Conservation (phyloP, 495 filamentous ascomycete species). For the Chaetomium cochliodes region DNA sequence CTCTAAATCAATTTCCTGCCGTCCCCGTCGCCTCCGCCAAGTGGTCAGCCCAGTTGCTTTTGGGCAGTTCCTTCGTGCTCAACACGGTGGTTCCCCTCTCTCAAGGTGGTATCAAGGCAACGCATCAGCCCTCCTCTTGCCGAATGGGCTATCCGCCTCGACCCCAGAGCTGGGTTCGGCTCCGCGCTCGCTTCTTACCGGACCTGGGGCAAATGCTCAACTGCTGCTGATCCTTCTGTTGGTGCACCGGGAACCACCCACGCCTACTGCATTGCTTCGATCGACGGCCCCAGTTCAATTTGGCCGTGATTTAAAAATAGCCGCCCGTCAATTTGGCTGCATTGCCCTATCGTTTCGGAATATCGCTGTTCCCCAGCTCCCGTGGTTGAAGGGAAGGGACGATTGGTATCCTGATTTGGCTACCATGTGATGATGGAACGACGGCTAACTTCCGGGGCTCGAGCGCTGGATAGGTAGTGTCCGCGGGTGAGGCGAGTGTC, state of each 20-base stretch:
- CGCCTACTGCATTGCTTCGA: not conserved
- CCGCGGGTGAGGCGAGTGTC: not conserved
- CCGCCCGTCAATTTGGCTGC: not conserved
- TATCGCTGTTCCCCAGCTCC: not conserved
- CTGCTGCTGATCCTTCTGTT: not conserved
- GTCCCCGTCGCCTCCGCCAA: constrained; percentile 17
- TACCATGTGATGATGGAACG: not conserved
- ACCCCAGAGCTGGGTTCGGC: constrained; percentile 11
- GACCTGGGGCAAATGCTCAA: constrained; percentile 1
- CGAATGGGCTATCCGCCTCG: constrained; percentile 1
- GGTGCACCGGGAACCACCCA: constrained; percentile 1
- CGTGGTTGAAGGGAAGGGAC: too few relatives aligned
- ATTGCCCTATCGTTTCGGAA: not conserved
- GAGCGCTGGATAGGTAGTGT: not conserved
- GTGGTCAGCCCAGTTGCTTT: constrained; percentile 14
- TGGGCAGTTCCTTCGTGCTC: not conserved
- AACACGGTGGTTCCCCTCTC: not conserved
- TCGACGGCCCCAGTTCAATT: constrained; percentile 13
- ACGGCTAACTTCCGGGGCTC: not conserved
- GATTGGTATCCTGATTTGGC: not conserved
- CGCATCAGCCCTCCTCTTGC: not conserved
- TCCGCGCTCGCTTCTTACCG: constrained; percentile 14
- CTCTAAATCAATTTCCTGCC: constrained; percentile 22
- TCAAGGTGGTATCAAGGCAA: constrained; percentile 4
- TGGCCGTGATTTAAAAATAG: constrained; percentile 22